phyloP scores from a whole-genome alignment of 2,329 filamentous ascomycete species.

The Bipolaris victoriae region DNA sequence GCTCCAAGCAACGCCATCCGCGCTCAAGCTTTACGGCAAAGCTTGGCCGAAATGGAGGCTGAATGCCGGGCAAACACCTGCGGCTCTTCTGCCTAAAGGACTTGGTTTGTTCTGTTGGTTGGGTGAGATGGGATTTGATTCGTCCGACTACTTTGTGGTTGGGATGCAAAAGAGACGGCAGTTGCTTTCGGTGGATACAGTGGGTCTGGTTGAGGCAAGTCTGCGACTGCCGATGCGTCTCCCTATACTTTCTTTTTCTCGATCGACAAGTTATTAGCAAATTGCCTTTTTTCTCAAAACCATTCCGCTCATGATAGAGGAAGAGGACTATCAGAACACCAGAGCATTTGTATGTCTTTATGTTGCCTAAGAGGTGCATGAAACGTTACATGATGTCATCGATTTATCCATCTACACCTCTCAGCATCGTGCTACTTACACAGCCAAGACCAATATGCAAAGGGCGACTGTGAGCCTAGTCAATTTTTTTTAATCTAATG shows the following conservation, averaged over 20 bases:
- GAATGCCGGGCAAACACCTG: neutral
- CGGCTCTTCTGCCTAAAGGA: neutral
- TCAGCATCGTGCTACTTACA: neutral
- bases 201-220: neutral
- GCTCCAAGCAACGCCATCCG: slow-evolving; percentile 5
- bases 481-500: neutral
- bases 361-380: neutral
- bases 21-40: slow-evolving; percentile 19
- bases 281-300: no score
- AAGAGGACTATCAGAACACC: neutral
- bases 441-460: no score
- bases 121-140: neutral
- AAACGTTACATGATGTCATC: neutral
- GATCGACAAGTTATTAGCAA: no score
- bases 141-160: neutral
- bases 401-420: neutral
- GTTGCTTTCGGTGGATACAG: neutral
- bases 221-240: no score
- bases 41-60: slow-evolving; percentile 11
- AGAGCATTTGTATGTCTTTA: neutral
- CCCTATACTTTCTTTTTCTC: neutral
- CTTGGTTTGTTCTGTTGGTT: neutral
- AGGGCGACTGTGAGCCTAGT: neutral
- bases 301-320: no score
- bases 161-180: neutral